phyloP scores from a whole-genome alignment of 1,284 basidiomycete species.

The Agaricales sp. region DNA sequence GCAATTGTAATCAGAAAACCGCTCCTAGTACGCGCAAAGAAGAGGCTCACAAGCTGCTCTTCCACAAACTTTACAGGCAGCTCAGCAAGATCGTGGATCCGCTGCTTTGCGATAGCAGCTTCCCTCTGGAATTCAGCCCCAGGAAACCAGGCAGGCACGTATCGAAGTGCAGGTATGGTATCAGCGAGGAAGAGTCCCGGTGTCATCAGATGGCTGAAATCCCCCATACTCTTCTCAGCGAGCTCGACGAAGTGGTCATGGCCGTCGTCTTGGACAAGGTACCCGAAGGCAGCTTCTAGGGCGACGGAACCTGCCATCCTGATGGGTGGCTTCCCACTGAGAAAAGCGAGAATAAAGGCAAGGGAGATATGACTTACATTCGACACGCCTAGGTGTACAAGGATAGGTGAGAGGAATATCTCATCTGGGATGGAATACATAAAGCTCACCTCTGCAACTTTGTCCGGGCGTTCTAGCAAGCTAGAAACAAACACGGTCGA shows the following conservation, averaged over 20 bases:
- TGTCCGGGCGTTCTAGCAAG: no score
- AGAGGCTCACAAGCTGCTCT: constrained; percentile 1
- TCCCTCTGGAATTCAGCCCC: constrained; percentile 22
- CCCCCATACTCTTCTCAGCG: constrained; percentile 14
- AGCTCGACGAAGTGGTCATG: constrained; percentile 24
- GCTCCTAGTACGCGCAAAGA: no score
- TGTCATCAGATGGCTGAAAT: neutral
- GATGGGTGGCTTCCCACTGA: no score
- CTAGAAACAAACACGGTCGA: no score
- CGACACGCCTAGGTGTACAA: constrained; percentile 17
- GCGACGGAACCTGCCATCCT: no score
- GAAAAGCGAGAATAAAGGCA: no score
- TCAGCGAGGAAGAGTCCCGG: constrained; percentile 16
- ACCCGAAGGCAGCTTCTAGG: no score
- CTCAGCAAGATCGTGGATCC: constrained; percentile 19
- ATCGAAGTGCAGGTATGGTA: constrained; percentile 18
- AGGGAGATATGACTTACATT: constrained; percentile 17
- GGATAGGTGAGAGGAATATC: constrained; percentile 18
- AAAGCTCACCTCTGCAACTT: no score
- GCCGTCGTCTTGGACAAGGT: constrained; percentile 18
- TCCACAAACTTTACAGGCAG: constrained; percentile 14
- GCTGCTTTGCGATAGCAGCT: constrained; percentile 18
- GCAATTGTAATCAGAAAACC: no score
- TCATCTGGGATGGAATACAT: constrained; percentile 20
- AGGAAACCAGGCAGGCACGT: constrained; percentile 20